Evolutionary conservation across 164 flowering plant genomes (phyloP), one percentile per base, ranked within the genome.

Genomic region (Stephania yunnanensis): DNA sequence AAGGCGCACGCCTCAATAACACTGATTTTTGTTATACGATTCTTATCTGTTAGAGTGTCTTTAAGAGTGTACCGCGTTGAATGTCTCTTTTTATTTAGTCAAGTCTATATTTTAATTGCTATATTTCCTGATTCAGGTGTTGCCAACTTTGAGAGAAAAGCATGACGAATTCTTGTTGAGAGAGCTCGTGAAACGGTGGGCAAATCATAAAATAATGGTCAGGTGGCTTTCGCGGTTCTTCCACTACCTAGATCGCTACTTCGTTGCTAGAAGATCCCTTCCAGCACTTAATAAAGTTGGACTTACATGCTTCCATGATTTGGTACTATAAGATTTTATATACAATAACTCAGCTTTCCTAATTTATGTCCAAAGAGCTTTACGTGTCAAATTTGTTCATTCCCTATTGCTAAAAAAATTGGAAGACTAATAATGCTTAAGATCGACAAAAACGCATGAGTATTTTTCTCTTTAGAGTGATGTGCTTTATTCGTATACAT

Each of bases 211-310:
- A 81, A 85, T 93, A 68, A 92, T 94, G 98, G 95, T 93, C 69
- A 87, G 98, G 75, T 94, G 98, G 99, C 91, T 96, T 70, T 92
- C 97, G 29, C 87, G 97, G 13, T 94, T 94, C 90, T 94, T 96
- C 77, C 83, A 82, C 73, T 94, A 92, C 83, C 91, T 96, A 69
- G 99, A 94, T 77, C 94, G 95, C 11, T 91, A 90, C 83, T 92
- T 92, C 77, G 89, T 94, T 77, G 91, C 95, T 63, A 89, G 95
- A 79, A 89, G 95, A 72, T 87, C 97, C 6, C 92, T 96, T 79
- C 94, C 97, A 15, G 71, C 92, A 55, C 89, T 96, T 11, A 87
- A 91, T 77, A 97, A 93, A 83, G 98, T 90, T 83, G 99, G 98
- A n/a, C 86, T 92, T 19, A 86, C 91, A 46, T 91, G 97, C 86